Percentiles rank a stretch among this genome's conserved stretches.
Conservation (phyloP, 371 early-diverging fungal species). For the Thermomucor indicae-seudaticae region DNA sequence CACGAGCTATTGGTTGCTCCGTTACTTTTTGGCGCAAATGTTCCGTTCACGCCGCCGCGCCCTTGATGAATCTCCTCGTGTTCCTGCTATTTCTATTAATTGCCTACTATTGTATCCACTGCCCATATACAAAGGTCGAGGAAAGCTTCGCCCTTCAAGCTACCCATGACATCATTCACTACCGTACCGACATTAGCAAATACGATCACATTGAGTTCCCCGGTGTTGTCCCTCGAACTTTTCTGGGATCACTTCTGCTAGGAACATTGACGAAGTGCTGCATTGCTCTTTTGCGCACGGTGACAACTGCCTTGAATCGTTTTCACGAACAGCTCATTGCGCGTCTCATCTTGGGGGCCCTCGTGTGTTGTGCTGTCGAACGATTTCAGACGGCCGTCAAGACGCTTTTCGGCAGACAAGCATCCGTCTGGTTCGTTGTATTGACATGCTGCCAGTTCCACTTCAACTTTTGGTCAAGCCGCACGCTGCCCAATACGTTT, state of each 20-base stretch:
- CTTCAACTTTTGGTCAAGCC: slow-evolving; percentile 80
- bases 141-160: slow-evolving; percentile 95
- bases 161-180: slow-evolving; percentile 77
- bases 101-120: slow-evolving; percentile 34
- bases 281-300: neutral
- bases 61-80: slow-evolving; percentile 26
- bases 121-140: slow-evolving; percentile 93
- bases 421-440: slow-evolving; percentile 54
- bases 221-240: slow-evolving; percentile 93
- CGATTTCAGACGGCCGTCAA: slow-evolving; percentile 43
- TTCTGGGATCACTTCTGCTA: slow-evolving; percentile 72
- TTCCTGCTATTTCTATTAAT: slow-evolving; percentile 31
- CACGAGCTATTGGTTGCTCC: too few relatives aligned
- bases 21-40: too few relatives aligned
- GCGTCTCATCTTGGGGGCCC: slow-evolving; percentile 54
- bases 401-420: slow-evolving; percentile 50
- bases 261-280: slow-evolving; percentile 4
- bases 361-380: slow-evolving; percentile 33
- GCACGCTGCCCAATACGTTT: slow-evolving; percentile 85
- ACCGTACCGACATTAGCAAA: slow-evolving; percentile 28
- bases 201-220: slow-evolving; percentile 87
- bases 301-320: neutral
- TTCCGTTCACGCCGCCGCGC: too few relatives aligned
- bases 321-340: slow-evolving; percentile 27
- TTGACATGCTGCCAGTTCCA: slow-evolving; percentile 81